phyloP scores from a whole-genome alignment of 164 flowering plant species.

The Nymphaea thermarum region DNA sequence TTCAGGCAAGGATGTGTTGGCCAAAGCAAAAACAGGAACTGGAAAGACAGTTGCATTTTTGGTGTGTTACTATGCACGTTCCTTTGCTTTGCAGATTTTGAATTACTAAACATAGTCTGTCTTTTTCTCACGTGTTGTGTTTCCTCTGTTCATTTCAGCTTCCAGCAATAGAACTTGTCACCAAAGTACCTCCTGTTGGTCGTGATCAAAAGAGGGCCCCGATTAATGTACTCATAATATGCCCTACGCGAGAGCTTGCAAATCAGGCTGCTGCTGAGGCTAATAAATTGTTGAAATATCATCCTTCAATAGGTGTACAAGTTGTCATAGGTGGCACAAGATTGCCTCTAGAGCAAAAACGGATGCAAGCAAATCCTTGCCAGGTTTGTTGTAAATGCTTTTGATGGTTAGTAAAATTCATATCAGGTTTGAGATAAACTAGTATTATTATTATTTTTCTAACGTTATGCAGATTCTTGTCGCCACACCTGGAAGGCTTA shows the following conservation, averaged over 20 bases:
- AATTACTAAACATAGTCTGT: neutral
- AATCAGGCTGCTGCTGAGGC: slow-evolving; percentile 90
- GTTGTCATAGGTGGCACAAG: slow-evolving; percentile 95
- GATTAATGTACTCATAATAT: slow-evolving; percentile 72
- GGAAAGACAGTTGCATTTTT: slow-evolving; percentile 98
- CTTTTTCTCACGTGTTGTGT: neutral
- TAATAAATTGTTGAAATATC: slow-evolving; percentile 66
- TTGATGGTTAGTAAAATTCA: neutral
- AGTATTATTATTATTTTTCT: neutral
- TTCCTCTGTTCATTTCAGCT: slow-evolving; percentile 45
- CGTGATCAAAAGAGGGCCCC: slow-evolving; percentile 74
- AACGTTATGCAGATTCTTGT: slow-evolving; percentile 64
- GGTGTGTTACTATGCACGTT: slow-evolving; percentile 30
- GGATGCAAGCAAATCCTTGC: slow-evolving; percentile 87
- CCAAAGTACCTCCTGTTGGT: slow-evolving; percentile 40
- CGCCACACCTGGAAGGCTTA: slow-evolving; percentile 98
- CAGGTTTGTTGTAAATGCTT: slow-evolving; percentile 37
- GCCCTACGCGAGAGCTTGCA: slow-evolving; percentile 99
- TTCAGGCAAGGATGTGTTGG: slow-evolving; percentile 93
- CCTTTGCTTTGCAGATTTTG: neutral
- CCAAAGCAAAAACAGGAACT: slow-evolving; percentile 97
- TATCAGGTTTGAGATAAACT: neutral
- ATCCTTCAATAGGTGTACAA: slow-evolving; percentile 91
- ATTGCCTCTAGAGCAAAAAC: slow-evolving; percentile 73
- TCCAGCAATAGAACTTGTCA: slow-evolving; percentile 81